Percentiles rank a stretch among this genome's conserved stretches.
These are phyloP conservation scores for Ophiobolus disseminans DNA, from an alignment of 2,329 filamentous ascomycete genomes.

Conservation along the genomic window DNA sequence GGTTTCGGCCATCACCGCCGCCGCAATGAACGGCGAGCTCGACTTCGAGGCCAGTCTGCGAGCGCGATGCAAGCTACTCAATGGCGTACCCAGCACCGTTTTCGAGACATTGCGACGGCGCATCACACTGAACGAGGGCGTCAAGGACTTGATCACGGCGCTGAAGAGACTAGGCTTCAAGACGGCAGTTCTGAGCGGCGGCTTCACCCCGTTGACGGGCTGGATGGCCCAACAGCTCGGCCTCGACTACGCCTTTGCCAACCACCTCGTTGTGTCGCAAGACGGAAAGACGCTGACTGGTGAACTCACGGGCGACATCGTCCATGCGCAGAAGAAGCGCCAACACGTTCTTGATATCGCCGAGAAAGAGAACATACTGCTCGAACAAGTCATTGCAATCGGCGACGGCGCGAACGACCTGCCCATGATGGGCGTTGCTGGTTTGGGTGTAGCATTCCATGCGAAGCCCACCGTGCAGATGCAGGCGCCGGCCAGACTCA, in stretches of 20 bases:
- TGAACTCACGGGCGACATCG: constrained; percentile 73
- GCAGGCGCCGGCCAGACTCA: constrained; percentile 75
- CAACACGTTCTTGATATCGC: constrained; percentile 76
- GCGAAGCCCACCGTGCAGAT: constrained; percentile 83
- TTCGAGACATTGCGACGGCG: constrained; percentile 78
- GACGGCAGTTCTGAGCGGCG: constrained; percentile 89
- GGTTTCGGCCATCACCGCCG: constrained; percentile 87
- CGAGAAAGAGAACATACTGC: constrained; percentile 67
- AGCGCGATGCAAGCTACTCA: constrained; percentile 79
- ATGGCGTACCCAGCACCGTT: constrained; percentile 78
- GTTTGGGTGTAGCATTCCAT: constrained; percentile 81
- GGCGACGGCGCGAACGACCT: constrained; percentile 86
- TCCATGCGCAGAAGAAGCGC: constrained; percentile 77
- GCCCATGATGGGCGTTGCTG: constrained; percentile 77
- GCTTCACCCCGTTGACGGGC: constrained; percentile 85
- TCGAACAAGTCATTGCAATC: constrained; percentile 74
- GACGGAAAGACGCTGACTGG: constrained; percentile 67
- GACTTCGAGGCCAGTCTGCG: constrained; percentile 87
- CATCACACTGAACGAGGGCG: constrained; percentile 83
- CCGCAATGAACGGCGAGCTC: constrained; percentile 94
- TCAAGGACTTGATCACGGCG: constrained; percentile 73
- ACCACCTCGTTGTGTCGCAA: constrained; percentile 74
- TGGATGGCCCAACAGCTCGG: constrained; percentile 85
- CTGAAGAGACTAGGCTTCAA: constrained; percentile 82
- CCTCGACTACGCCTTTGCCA: constrained; percentile 87